A percentile compares a stretch with the other conserved stretches of the same genome.
Evolutionary conservation across 2,329 filamentous ascomycete genomes (phyloP).

Genomic region (Aureobasidium sp.): DNA sequence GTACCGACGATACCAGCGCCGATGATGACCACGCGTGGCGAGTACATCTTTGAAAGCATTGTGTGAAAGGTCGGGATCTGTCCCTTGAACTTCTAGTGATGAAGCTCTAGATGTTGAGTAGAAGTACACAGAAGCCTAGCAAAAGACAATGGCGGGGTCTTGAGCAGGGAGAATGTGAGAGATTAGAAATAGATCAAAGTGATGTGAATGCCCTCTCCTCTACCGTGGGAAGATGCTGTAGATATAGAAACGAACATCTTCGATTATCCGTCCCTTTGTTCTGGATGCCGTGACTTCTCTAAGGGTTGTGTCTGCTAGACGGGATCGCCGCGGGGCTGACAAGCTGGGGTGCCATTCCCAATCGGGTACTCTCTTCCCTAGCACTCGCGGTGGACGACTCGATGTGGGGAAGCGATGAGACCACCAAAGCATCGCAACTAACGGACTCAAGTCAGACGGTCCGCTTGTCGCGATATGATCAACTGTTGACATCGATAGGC

Average conservation of each 20-base stretch:
- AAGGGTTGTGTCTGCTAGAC: slow-evolving; percentile 6
- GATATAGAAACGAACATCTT: slow-evolving; percentile 7
- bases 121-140: neutral
- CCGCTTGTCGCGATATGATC: neutral
- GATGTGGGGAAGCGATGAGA: slow-evolving; percentile 6
- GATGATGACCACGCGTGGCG: slow-evolving; percentile 51
- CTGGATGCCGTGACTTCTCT: slow-evolving; percentile 9
- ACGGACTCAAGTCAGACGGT: slow-evolving; percentile 10
- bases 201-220: neutral
- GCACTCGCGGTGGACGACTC: neutral
- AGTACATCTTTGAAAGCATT: slow-evolving; percentile 15
- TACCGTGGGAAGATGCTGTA: slow-evolving; percentile 2
- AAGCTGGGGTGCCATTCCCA: slow-evolving; percentile 4
- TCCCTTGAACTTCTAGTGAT: neutral
- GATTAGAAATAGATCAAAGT: neutral
- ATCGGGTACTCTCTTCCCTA: neutral
- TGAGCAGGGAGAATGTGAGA: neutral
- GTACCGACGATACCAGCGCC: slow-evolving; percentile 59
- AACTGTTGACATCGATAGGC: neutral
- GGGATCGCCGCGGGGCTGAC: slow-evolving; percentile 2
- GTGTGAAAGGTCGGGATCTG: neutral
- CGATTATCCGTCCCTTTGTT: neutral
- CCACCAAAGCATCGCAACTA: slow-evolving; percentile 3
- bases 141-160: neutral
- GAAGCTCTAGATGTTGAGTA: neutral